Base-by-base conservation (phyloP, 345 rosid species). In the Brassica carinata region DNA sequence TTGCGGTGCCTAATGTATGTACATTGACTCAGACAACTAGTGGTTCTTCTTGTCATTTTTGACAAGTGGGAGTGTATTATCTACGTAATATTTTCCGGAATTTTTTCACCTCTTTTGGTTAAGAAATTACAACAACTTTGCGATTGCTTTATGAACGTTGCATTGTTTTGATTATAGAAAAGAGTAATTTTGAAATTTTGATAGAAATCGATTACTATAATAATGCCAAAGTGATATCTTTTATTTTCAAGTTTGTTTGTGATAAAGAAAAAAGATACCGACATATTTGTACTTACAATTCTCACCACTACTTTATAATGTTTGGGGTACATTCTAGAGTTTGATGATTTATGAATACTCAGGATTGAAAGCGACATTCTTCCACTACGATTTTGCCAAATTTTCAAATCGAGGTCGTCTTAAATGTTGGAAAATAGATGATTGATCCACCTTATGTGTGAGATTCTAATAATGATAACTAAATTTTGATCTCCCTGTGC, bases 251-350 rank as follows among this genome's bases (percentile, higher is more conserved):
- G 7, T 69, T 43, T 23, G 14, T 48, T 71, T 2, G 26, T 51
- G 72, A 64, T 23, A 23, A 23, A 23, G 26, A 36, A 64, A 58
- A 64, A 17, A 31, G 67, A 55, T 3, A 67, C 63, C 69, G 71
- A 73, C 78, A 55, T 30, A 23, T 59, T 67, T 48, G 19, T 62
- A 43, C 15, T 62, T 14, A 5, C 55, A 67, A 67, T 74, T 68
- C 17, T 64, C 79, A 79, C 83, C 83, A 74, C 79, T 48, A 31
- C 43, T 74, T 80, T 45, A 61, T 68, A 74, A 79, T 74, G 79
- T 51, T 45, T 61, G 61, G 62, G 69, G 83, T 59, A 62, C 59
- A 62, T 62, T 74, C 79, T 68, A 34, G 75, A 67, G 19, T 40
- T 45, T 58, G 13, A 30, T 23, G 26, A 23, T 29, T 63, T 17